Percentiles rank a stretch among this genome's conserved stretches.
Evolutionary conservation across 371 early-diverging fungal genomes (phyloP).

Genomic region (Syncephalastrum monosporum): DNA sequence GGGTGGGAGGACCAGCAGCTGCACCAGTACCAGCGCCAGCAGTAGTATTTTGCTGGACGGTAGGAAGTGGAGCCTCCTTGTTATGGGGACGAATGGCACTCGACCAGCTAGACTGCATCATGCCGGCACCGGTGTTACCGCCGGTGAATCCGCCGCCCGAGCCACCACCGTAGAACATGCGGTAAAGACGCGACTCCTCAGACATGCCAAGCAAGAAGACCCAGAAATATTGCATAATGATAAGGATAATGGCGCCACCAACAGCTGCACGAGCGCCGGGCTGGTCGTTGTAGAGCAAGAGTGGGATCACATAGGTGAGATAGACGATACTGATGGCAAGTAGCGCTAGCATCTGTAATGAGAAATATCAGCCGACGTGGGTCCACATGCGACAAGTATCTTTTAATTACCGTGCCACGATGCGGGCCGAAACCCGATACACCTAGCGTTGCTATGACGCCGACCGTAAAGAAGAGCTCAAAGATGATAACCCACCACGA

Average conservation of each 20-base stretch:
- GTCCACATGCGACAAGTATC: neutral
- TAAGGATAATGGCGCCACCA: conserved; percentile 62
- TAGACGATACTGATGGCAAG: conserved; percentile 56
- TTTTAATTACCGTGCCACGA: conserved; percentile 25
- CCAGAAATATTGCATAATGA: conserved; percentile 68
- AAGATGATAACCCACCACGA: conserved; percentile 66
- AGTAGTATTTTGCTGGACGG: neutral
- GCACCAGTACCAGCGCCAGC: conserved; percentile 1
- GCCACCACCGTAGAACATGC: conserved; percentile 37
- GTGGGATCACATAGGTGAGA: conserved; percentile 42
- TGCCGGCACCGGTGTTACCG: conserved; percentile 16
- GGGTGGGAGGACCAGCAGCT: neutral
- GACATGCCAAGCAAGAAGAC: conserved; percentile 72
- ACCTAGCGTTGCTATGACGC: conserved; percentile 33
- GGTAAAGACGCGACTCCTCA: conserved; percentile 60
- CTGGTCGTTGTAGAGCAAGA: conserved; percentile 4
- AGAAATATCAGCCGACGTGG: neutral
- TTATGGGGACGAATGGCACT: conserved; percentile 2
- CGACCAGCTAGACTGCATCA: conserved; percentile 19
- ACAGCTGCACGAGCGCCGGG: conserved; percentile 41
- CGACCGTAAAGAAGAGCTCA: conserved; percentile 54
- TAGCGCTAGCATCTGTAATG: conserved; percentile 50
- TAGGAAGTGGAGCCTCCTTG: conserved; percentile 15
- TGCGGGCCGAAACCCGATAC: conserved; percentile 21
- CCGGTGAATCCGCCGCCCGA: conserved; percentile 9